Base-by-base conservation (phyloP, 2,329 filamentous ascomycete species). In the Alternaria viburni region DNA sequence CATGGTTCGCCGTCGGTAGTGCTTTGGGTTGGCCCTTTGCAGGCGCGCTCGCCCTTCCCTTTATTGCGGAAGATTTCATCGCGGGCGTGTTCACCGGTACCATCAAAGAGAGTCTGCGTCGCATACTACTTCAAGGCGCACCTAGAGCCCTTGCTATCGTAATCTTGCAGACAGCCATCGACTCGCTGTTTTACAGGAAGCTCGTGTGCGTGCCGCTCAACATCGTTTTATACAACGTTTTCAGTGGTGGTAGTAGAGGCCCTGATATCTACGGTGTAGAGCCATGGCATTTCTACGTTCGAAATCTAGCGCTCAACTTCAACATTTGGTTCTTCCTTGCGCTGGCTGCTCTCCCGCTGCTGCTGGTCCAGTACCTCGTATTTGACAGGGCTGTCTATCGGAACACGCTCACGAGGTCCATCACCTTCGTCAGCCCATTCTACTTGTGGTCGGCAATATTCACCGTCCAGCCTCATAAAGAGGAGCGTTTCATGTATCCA, bases 401-500 rank as follows among this genome's bases (percentile, higher is more conserved):
- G 62, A 86, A 91, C 67, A 91, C 89, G 1, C 86, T 91, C 1
- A 81, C 97, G 59, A 90, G 93, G 36, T 92, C 90, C 10, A 74
- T 96, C 51, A 87, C 95, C 19, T 93, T 97, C 69, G 84, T 95
- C 57, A 82, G 88, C 1, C 96, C 96, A 0, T 97, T 98, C 80
- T 99, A 98, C 78, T 86, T 97, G 76, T 99, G 96, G 96, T 86
- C 99, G 26, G 87, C 82, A 4, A 96, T 98, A 66, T 98, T 99
- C 82, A 95, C 92, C 0, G 78, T 91, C 9, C 96, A 99, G 77
- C 93, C 96, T 15, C 96, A 99, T 82, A 99, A 99, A 76, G 96
- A 99, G 79, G 96, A 99, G 81, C 87, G 96, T 7, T 99, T 99
- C 83, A 98, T 99, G 94, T 99, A 97, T 74, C 96, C 96, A 0